Percentiles rank a stretch among this genome's conserved stretches.
Evolutionary conservation across 306 rosid species (phyloP).

Genomic region (Pterocarpus macrocarpus): DNA sequence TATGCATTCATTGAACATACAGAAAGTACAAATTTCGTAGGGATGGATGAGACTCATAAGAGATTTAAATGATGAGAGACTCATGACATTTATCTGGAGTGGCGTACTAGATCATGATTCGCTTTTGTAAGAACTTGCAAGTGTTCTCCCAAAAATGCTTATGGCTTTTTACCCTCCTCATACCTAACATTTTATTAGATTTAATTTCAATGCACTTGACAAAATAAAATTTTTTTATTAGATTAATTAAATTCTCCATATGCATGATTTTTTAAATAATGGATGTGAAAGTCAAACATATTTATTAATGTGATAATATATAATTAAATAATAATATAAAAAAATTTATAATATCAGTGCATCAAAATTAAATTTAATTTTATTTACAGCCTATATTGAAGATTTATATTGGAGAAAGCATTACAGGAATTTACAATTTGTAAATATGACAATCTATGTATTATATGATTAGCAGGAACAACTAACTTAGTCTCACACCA

Average conservation of each 20-base stretch:
- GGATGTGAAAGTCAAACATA: too few relatives aligned
- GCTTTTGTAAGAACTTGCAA: background rate
- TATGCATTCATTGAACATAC: slow-evolving; percentile 25
- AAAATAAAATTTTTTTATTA: too few relatives aligned
- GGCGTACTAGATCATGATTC: background rate
- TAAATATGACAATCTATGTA: background rate
- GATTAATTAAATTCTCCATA: too few relatives aligned
- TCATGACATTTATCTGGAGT: slow-evolving; percentile 10
- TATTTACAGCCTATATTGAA: background rate
- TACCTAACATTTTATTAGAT: too few relatives aligned
- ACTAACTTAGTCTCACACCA: background rate
- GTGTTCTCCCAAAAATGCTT: slow-evolving; percentile 11
- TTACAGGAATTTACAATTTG: background rate
- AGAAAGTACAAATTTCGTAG: slow-evolving; percentile 39
- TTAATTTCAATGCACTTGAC: too few relatives aligned
- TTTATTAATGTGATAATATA: too few relatives aligned
- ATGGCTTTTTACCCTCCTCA: background rate
- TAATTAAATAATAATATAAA: too few relatives aligned
- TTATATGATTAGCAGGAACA: background rate
- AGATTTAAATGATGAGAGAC: slow-evolving; percentile 7
- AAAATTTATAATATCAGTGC: too few relatives aligned
- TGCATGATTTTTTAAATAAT: too few relatives aligned
- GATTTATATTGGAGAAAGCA: background rate
- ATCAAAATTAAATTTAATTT: background rate
- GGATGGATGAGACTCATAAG: background rate